Base-by-base conservation (phyloP, 208 protist genomes). In the Porcisia hertigi region DNA sequence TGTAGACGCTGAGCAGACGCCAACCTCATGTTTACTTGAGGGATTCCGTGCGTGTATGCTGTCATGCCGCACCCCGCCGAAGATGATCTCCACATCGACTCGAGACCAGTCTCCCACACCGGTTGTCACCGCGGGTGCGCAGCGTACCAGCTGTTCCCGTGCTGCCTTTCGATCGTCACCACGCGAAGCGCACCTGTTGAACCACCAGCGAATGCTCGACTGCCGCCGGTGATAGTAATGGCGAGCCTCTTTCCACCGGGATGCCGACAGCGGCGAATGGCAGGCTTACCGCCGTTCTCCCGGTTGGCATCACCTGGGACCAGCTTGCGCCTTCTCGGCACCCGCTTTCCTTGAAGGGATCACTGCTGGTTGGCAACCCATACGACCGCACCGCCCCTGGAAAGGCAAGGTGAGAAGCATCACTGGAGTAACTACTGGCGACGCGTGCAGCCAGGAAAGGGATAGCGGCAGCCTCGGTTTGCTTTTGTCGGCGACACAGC, bases 1-100 rank as follows among this genome's bases (percentile, higher is more conserved):
- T 66, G 88, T 97, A 43, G 95, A 97, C 71, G 89, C 93, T 12
- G 72, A 78, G 43, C 88, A 95, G 43, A 95, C 93, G 12, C 93
- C 89, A 0, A 85, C 93, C 69, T 73, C 67, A 4, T 52, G 70
- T 3, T 79, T 94, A 52, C 84, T 94, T 71, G 90, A 94, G 74
- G 14, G 58, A n/a, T 95, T 94, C 62, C 52, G 59, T 43, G 78
- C 87, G n/a, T 71, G 83, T 49, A 75, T 94, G 66, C 55, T 82
- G 18, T 43, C 69, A 2, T 81, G 73, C 6, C 58, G 60, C 20
- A 12, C 60, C 12, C 63, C 75, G 9, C 69, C 58, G 39, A 12
- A 25, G 43, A 36, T 25, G 34, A 2, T 30, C 36, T 3, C 20
- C 0, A 18, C 69, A 47, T 25, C 4, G 14, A 43, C 18, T 43